Evolutionary conservation across 805 yeast genomes (phyloP), one percentile per base, ranked within the genome.

Genomic region (Spathaspora gorwiae): DNA sequence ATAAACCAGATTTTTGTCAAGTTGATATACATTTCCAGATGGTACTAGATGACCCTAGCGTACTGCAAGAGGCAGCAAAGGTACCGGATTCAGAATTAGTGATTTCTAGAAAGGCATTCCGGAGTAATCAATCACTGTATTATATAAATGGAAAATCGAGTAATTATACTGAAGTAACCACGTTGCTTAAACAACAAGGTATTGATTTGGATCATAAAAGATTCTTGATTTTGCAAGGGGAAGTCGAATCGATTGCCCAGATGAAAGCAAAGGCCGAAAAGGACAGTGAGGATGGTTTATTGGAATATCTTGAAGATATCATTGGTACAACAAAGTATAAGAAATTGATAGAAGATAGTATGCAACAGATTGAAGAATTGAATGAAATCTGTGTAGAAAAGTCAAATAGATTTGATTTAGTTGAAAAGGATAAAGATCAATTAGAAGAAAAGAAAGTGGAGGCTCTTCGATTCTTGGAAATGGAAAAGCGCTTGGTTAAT

Each of bases 211-310:
- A 90, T 54, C 99, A 94, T 64, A 94, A 94, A 60, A 75, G 99
- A 54, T 94, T 94, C 56, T 74, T 94, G 54, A 95, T 94, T 59
- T 70, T 94, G 38, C 99, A 94, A 66, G 99, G 99, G 61, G 99
- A 94, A 62, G 99, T 94, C 37, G 99, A 94, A 68, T 84, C 90
- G 52, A 94, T 94, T 58, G 97, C 99, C 0, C 97, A 94, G 62
- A 95, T 94, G 99, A 92, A 92, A 60, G 87, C 99, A 9, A 94
- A 92, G 59, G 98, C 97, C 0, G 97, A 94, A 57, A 79, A 74
- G 42, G 96, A 88, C 43, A 81, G 81, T 51, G 98, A 92, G 55
- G 98, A 94, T 60, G 99, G 99, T 0, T 70, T 94, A 26, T 66
- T 94, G 35, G 99, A 95, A 59, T 94, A 94, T 60, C 67, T 94